Evolutionary conservation across 169 alveolate species (phyloP), one percentile per base, ranked within the genome.

Genomic region (Plasmodium knowlesi): DNA sequence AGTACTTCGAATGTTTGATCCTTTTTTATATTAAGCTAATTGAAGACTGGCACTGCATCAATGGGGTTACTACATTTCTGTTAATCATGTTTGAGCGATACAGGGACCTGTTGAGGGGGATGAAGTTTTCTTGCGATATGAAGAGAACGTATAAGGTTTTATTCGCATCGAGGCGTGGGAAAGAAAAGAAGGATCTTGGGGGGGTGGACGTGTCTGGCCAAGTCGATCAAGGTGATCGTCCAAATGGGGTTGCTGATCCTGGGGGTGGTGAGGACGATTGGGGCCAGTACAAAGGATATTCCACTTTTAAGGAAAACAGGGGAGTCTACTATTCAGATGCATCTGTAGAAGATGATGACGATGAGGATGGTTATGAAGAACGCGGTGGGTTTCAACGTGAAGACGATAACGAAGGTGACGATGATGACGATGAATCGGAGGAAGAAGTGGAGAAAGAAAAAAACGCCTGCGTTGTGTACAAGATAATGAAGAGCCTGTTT

Each of bases 31-130:
- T 85, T 76, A 85, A 37, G 30, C 37, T 74, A 76, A 85, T 85
- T 32, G 93, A 85, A 85, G 93, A 85, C 67, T 85, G 93, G 93
- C 93, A 85, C 43, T 85, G 93, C 28, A 19, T 85, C 46, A 85
- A 37, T 85, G 93, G 93, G 1, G 93, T 85, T 6, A 43, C 67
- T 0, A 85, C 46, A 3, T 85, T 85, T 85, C 25, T 85, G 9
- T 37, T 85, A 34, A 19, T 74, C 28, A 74, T 85, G 54, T 85
- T 85, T 39, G 93, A 85, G 30, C 32, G 71, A 22, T 85, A 85
- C 41, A 39, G 34, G 43, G 72, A 85, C 54, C 12, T 74, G 8
- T 32, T 85, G 16, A 78, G 28, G 67, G 73, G 41, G 5, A 85
- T 76, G 39, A 22, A 54, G 28, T 85, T 54, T 50, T 34, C 39